Evolutionary conservation across 164 flowering plant genomes (phyloP).

Genomic region (Macadamia integrifolia): DNA sequence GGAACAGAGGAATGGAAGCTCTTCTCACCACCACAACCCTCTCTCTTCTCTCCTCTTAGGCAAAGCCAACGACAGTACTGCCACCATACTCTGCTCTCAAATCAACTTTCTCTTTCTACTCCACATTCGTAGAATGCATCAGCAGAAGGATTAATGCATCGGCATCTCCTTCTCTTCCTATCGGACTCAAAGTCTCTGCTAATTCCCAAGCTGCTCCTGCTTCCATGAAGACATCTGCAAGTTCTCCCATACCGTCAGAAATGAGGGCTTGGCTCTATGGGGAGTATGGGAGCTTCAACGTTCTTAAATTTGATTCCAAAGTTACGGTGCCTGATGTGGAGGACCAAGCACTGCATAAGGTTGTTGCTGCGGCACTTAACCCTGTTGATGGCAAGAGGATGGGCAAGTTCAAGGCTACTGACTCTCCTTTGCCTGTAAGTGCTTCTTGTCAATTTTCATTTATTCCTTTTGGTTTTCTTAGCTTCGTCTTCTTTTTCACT

Average conservation of each 20-base stretch:
- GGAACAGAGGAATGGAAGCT: conserved; percentile 10
- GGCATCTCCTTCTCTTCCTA: conserved; percentile 6
- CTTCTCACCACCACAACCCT: conserved; percentile 7
- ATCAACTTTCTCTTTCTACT: conserved; percentile 3
- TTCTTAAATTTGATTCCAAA: conserved; percentile 53
- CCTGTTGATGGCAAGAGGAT: conserved; percentile 86
- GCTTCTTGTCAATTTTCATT: neutral
- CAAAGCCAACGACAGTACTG: too few species aligned
- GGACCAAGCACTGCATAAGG: conserved; percentile 87
- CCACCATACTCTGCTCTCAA: conserved; percentile 3
- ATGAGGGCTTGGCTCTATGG: conserved; percentile 89
- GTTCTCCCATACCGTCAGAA: conserved; percentile 30
- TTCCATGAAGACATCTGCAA: conserved; percentile 20
- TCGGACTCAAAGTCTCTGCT: conserved; percentile 31
- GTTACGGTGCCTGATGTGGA: conserved; percentile 72
- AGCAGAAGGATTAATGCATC: conserved; percentile 1
- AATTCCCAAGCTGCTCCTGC: conserved; percentile 42
- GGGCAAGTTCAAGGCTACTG: conserved; percentile 89
- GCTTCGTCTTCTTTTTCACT: too few species aligned
- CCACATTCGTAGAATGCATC: conserved; percentile 10
- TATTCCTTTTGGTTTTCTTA: neutral
- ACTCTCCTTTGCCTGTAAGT: conserved; percentile 86
- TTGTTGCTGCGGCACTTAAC: conserved; percentile 85
- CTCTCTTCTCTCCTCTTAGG: neutral
- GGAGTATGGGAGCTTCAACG: conserved; percentile 83